A percentile compares a stretch with the other conserved stretches of the same genome.
These are phyloP conservation scores for Emydomyces testavorans DNA, from an alignment of 2,329 filamentous ascomycete genomes.

Conservation along the genomic window DNA sequence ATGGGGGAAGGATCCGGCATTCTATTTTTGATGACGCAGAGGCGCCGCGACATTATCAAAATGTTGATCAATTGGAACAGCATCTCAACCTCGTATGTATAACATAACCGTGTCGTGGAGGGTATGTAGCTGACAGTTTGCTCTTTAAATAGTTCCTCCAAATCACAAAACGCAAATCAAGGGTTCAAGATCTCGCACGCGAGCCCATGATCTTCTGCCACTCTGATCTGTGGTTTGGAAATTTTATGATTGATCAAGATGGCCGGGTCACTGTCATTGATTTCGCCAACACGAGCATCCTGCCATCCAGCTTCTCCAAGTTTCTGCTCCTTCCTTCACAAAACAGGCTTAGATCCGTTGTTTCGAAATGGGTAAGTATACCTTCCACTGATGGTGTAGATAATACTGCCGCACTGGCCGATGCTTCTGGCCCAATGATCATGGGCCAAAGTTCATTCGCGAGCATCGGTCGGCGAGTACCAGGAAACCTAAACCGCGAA, in stretches of 20 bases:
- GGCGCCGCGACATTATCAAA: slow-evolving; percentile 16
- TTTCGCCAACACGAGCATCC: slow-evolving; percentile 15
- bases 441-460: not conserved
- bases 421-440: not conserved
- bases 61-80: slow-evolving; percentile 15
- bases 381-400: slow-evolving; percentile 8
- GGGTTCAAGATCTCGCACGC: slow-evolving; percentile 11
- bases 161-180: slow-evolving; percentile 8
- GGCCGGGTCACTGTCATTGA: slow-evolving; percentile 14
- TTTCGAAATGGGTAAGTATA: not conserved
- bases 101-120: not conserved
- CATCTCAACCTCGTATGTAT: slow-evolving; percentile 17
- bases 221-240: slow-evolving; percentile 14
- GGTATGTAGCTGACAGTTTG: not conserved
- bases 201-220: slow-evolving; percentile 19
- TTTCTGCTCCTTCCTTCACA: not conserved
- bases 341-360: not conserved
- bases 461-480: not conserved
- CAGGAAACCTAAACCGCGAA: too few relatives aligned
- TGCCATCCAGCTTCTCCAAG: slow-evolving; percentile 17
- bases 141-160: slow-evolving; percentile 4
- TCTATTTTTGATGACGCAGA: slow-evolving; percentile 9
- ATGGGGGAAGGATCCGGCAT: slow-evolving; percentile 2
- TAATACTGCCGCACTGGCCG: not conserved
- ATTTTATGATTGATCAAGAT: slow-evolving; percentile 17